Evolutionary conservation across 2,329 filamentous ascomycete species (phyloP), one percentile per base, ranked within the genome.

Genomic region (Claviceps africana): DNA sequence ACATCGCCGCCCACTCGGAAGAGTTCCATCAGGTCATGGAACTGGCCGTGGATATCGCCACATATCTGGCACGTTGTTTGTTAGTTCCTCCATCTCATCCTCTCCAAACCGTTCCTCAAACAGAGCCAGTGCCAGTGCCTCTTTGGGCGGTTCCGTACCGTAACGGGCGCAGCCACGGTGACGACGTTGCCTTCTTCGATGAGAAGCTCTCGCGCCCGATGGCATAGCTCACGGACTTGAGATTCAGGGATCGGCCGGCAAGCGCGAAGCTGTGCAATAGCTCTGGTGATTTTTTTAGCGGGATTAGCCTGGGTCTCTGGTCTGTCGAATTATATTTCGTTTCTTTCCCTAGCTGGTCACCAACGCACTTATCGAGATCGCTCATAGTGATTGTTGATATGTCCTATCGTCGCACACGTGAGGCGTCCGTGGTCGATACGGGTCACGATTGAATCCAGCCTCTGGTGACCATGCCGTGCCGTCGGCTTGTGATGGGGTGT

Each of bases 161-260:
- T 97, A 55, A 97, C 91, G 22, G 91, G 91, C 56, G 91, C 91
- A 65, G 91, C 86, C 56, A 98, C 91, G 19, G 86, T 89, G 57
- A 97, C 91, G 49, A 97, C 91, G 66, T 98, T 97, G 58, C 88
- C 91, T 72, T 98, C 93, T 69, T 97, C 93, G 56, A 98, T 95
- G 58, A 98, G 73, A 51, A 98, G 79, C 73, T 98, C 93, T 57
- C 93, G 82, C 50, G 93, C 93, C 67, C 96, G 96, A 76, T 96
- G 91, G 72, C 93, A 97, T 61, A 98, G 78, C 71, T 98, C 91
- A 65, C 91, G 86, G 56, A 98, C 94, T 72, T 97, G 88, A 42
- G 83, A 77, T 73, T 98, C 93, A 56, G 93, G 91, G 60, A 98
- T 98, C 52, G 91, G 90, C 56, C 90, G 87, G 71, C 93, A 98